Evolutionary conservation across 768 basidiomycete genomes (phyloP).

Genomic region (Postia placenta): DNA sequence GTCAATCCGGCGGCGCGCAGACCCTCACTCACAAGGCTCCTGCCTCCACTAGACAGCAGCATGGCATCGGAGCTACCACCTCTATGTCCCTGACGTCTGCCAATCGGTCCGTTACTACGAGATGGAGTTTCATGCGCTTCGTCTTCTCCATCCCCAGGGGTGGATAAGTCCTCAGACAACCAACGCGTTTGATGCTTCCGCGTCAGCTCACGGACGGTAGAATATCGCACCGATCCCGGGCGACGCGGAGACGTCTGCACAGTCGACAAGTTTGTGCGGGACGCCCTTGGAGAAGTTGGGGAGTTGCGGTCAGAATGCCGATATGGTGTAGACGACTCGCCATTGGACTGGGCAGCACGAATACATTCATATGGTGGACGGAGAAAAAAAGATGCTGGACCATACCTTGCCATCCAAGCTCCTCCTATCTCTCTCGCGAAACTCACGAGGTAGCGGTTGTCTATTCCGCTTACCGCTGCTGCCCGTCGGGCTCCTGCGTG

Average conservation of each 20-base stretch:
- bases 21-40: conserved; percentile 62
- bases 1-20: conserved; percentile 66
- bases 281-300: conserved; percentile 17
- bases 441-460: conserved; percentile 48
- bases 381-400: conserved; percentile 13
- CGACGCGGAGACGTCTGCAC: conserved; percentile 21
- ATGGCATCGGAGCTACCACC: conserved; percentile 70
- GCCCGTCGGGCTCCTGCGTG: conserved; percentile 43
- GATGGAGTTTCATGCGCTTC: no score
- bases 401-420: conserved; percentile 39
- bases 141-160: conserved; percentile 19
- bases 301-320: conserved; percentile 13
- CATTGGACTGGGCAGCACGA: conserved; percentile 5
- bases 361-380: background rate
- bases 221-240: conserved; percentile 30
- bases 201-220: conserved; percentile 43
- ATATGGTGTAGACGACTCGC: conserved; percentile 21
- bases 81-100: conserved; percentile 50
- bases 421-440: conserved; percentile 30
- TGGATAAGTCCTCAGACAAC: conserved; percentile 43
- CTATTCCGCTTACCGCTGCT: conserved; percentile 32
- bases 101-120: no score
- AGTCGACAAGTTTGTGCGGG: conserved; percentile 10
- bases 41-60: conserved; percentile 32
- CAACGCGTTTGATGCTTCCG: conserved; percentile 47